Percentiles rank a stretch among this genome's conserved stretches.
Evolutionary conservation across 1,139 yeast species (phyloP).

Genomic region (Scheffersomyces insectosa): DNA sequence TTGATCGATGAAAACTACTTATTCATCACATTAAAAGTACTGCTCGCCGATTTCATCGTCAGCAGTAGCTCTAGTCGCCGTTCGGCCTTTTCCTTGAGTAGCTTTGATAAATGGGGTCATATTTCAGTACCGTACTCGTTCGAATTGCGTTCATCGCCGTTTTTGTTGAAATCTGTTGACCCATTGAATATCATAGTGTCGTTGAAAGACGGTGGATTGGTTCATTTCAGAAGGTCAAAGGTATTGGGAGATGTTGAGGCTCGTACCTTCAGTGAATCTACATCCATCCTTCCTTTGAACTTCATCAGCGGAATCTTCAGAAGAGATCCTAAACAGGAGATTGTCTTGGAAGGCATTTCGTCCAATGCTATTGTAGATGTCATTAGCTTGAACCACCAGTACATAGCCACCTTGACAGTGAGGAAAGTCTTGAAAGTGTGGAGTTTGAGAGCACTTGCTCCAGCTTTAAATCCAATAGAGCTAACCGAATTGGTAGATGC

Average conservation of each 20-base stretch:
- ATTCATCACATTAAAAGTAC: constrained; percentile 33
- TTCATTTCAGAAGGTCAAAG: constrained; percentile 47
- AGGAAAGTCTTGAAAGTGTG: constrained; percentile 56
- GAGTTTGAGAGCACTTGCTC: constrained; percentile 43
- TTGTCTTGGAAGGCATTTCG: constrained; percentile 29
- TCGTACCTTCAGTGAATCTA: constrained; percentile 55
- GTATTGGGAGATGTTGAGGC: constrained; percentile 48
- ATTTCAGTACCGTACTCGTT: constrained; percentile 74
- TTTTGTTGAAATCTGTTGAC: constrained; percentile 50
- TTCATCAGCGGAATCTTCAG: constrained; percentile 24
- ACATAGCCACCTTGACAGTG: constrained; percentile 35
- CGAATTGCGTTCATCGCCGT: constrained; percentile 62
- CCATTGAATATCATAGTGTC: constrained; percentile 50
- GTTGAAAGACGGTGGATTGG: constrained; percentile 69
- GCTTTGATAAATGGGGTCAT: constrained; percentile 56
- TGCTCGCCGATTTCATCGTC: constrained; percentile 31
- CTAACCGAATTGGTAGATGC: constrained; percentile 15
- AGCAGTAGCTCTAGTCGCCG: constrained; percentile 10
- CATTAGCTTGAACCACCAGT: constrained; percentile 12
- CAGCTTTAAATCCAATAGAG: constrained; percentile 17
- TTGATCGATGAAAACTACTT: constrained; percentile 25
- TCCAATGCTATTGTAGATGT: constrained; percentile 36
- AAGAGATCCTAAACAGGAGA: constrained; percentile 11
- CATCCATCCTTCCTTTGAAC: constrained; percentile 49
- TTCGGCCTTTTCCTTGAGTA: constrained; percentile 23